Base-by-base conservation (phyloP, 495 filamentous ascomycete species). In the Neurospora sp. region DNA sequence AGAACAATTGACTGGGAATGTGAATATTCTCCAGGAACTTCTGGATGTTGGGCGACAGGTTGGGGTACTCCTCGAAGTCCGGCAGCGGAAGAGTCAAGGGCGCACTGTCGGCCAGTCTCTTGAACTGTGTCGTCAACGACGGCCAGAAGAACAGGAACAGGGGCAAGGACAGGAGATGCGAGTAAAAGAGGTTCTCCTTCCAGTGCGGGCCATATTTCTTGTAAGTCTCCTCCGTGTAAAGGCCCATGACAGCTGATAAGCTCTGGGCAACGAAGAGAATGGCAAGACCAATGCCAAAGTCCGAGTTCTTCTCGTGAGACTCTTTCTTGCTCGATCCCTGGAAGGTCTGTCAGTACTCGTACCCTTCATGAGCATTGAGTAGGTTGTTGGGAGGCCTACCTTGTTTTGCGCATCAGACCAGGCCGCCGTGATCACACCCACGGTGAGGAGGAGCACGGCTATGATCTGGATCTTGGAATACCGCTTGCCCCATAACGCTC, bases 121-220 rank as follows among this genome's bases (percentile, higher is more conserved):
- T 75, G 70, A 89, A 87, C 75, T 90, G 87, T 62, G 79, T 78
- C 62, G 75, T 72, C 75, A 90, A 81, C 7, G 85, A 85, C 21
- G 82, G 84, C 39, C 86, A 75, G 73, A 91, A 89, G 4, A 88
- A 88, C 11, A 88, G 71, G 74, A 90, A 88, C 28, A 91, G 84
- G 1, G 93, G 93, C 42, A 97, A 79, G 5, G 92, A 93, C 21
- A 96, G 87, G 24, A 92, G 80, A 75, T 97, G 94, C 24, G 90
- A 92, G 82, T 98, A 99, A 81, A 99, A 98, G 19, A 99, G 87
- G 77, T 96, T 97, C 80, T 98, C 96, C 76, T 92, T 92, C 94
- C 96, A 98, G 83, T 97, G 92, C 42, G 90, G 90, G 31, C 94
- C 94, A 82, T 97, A 92, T 28, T 83, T 87, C 73, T 88, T 88